phyloP scores from a whole-genome alignment of 768 basidiomycete genomes.

The Mrakia blollopis region DNA sequence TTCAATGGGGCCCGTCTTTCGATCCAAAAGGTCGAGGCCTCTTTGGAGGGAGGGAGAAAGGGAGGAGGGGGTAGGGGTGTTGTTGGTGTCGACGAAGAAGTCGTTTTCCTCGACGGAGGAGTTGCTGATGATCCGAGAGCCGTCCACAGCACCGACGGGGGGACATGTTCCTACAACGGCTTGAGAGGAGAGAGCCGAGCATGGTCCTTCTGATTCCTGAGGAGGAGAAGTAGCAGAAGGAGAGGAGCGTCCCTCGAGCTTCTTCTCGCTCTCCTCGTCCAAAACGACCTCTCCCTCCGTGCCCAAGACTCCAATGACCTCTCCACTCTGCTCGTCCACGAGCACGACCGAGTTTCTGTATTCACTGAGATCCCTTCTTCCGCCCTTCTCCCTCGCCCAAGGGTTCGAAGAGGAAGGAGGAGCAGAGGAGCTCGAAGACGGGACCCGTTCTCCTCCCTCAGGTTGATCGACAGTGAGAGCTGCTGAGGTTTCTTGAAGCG shows the following conservation, averaged over 20 bases:
- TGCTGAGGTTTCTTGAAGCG: background rate
- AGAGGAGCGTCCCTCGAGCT: background rate
- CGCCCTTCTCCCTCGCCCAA: background rate
- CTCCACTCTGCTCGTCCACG: slow-evolving; percentile 1
- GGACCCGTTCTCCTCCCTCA: background rate
- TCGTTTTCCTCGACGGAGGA: background rate
- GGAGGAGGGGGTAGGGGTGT: background rate
- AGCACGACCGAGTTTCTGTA: slow-evolving; percentile 7
- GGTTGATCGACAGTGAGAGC: background rate
- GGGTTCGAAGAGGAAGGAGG: background rate
- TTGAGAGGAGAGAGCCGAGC: background rate
- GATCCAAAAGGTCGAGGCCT: background rate
- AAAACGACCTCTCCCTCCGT: background rate
- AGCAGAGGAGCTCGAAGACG: background rate
- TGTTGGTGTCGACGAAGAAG: background rate
- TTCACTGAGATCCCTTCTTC: background rate
- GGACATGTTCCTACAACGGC: background rate
- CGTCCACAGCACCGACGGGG: background rate
- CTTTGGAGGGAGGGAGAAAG: background rate
- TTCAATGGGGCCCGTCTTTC: background rate
- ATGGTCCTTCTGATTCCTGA: background rate
- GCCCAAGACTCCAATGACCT: background rate
- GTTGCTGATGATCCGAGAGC: background rate
- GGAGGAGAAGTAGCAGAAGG: background rate
- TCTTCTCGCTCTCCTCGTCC: background rate